Percentiles rank a stretch among this genome's conserved stretches.
Evolutionary conservation across 805 yeast species (phyloP).

Genomic region (Saccharomyces paradoxus): DNA sequence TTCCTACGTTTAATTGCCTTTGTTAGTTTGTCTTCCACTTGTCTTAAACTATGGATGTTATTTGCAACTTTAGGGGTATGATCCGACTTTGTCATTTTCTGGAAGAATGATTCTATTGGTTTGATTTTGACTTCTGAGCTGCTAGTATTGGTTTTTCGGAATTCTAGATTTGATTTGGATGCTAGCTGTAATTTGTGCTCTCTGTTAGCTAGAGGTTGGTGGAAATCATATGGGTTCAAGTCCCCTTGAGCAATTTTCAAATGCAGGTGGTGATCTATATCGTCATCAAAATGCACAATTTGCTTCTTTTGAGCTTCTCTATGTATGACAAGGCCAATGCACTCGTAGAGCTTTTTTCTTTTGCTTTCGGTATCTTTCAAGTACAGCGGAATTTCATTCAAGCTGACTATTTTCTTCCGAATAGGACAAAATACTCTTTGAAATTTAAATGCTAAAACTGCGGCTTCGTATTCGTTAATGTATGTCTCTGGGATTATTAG

Average conservation of each 20-base stretch:
- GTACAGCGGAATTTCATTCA: constrained; percentile 47
- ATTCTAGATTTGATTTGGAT: constrained; percentile 16
- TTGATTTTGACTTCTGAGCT: neutral
- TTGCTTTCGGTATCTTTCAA: constrained; percentile 7
- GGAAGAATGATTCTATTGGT: constrained; percentile 20
- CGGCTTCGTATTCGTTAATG: constrained; percentile 51
- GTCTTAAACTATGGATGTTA: neutral
- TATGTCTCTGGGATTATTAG: constrained; percentile 48
- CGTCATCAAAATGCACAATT: constrained; percentile 23
- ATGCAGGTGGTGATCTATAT: constrained; percentile 42
- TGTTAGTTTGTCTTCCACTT: constrained; percentile 13
- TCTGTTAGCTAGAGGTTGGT: constrained; percentile 29
- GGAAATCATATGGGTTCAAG: constrained; percentile 47
- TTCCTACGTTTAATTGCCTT: constrained; percentile 19
- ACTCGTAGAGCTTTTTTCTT: constrained; percentile 12
- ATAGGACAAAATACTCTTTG: constrained; percentile 81
- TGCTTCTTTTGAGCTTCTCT: constrained; percentile 11
- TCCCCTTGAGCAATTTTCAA: constrained; percentile 53
- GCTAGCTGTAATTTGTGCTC: constrained; percentile 23
- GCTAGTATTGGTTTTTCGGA: neutral
- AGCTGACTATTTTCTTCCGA: constrained; percentile 39
- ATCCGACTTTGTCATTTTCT: constrained; percentile 2
- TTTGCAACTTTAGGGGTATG: neutral
- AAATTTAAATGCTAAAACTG: constrained; percentile 70
- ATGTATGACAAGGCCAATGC: constrained; percentile 34